phyloP scores from a whole-genome alignment of 345 rosid genomes.

The Moringa oleifera region DNA sequence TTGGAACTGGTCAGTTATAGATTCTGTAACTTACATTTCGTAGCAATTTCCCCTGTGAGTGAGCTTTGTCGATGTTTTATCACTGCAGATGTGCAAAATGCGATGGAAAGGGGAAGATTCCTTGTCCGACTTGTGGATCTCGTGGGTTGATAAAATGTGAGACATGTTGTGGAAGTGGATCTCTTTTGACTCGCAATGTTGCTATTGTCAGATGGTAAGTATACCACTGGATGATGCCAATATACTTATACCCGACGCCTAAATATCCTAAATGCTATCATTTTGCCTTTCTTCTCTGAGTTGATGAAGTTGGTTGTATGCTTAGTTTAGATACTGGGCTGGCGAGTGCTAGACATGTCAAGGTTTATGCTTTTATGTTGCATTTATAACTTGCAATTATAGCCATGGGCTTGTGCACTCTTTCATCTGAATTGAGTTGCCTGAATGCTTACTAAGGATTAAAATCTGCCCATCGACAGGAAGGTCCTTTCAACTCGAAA shows the following conservation, averaged over 20 bases:
- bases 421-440: not conserved
- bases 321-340: not conserved
- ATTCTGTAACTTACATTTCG: no score
- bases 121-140: constrained; percentile 78
- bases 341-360: no score
- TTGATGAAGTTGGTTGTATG: not conserved
- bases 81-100: constrained; percentile 59
- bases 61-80: not conserved
- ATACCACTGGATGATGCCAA: not conserved
- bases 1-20: not conserved
- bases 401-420: not conserved
- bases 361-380: not conserved
- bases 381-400: not conserved
- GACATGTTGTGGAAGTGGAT: constrained; percentile 60
- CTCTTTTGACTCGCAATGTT: constrained; percentile 51
- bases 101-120: constrained; percentile 77
- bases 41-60: not conserved
- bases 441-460: not conserved
- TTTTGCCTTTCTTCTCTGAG: not conserved
- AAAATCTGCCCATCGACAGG: constrained; percentile 36
- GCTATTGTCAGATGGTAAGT: constrained; percentile 75
- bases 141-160: constrained; percentile 73
- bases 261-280: not conserved
- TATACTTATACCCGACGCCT: not conserved
- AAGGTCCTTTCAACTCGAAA: constrained; percentile 72